Percentiles rank a stretch among this genome's conserved stretches.
These are phyloP conservation scores for Boletus sp. DNA, from an alignment of 768 basidiomycete genomes.

Conservation along the genomic window DNA sequence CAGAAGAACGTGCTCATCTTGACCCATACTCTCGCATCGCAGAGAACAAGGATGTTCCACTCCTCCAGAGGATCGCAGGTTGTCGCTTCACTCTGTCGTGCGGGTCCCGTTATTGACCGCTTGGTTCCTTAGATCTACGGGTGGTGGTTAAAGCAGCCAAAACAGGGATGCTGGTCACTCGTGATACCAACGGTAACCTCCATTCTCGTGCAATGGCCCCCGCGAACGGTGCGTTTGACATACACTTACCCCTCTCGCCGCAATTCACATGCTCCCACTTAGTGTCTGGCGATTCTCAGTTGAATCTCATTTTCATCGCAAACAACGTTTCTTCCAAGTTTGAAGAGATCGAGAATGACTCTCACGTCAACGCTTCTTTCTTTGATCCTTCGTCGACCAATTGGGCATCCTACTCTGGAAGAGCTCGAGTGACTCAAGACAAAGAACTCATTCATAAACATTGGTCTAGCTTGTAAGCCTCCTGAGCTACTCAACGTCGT, in stretches of 20 bases:
- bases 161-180: constrained; percentile 78
- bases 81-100: background rate
- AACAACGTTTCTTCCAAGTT: constrained; percentile 75
- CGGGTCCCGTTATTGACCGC: background rate
- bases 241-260: background rate
- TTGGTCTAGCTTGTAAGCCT: constrained; percentile 54
- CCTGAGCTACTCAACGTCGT: background rate
- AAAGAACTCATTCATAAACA: constrained; percentile 60
- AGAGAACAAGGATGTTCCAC: constrained; percentile 53
- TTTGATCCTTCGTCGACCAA: constrained; percentile 65
- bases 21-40: constrained; percentile 75
- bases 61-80: constrained; percentile 69
- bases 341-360: constrained; percentile 72
- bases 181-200: constrained; percentile 60
- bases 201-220: constrained; percentile 85
- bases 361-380: constrained; percentile 80
- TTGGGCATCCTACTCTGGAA: constrained; percentile 81
- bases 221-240: constrained; percentile 49
- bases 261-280: background rate
- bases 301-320: constrained; percentile 66
- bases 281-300: constrained; percentile 47
- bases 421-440: constrained; percentile 64
- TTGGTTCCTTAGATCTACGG: constrained; percentile 50
- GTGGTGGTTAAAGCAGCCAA: constrained; percentile 60
- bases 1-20: constrained; percentile 40